phyloP scores from a whole-genome alignment of 1,284 basidiomycete species.

The Rhodotorula sp. region DNA sequence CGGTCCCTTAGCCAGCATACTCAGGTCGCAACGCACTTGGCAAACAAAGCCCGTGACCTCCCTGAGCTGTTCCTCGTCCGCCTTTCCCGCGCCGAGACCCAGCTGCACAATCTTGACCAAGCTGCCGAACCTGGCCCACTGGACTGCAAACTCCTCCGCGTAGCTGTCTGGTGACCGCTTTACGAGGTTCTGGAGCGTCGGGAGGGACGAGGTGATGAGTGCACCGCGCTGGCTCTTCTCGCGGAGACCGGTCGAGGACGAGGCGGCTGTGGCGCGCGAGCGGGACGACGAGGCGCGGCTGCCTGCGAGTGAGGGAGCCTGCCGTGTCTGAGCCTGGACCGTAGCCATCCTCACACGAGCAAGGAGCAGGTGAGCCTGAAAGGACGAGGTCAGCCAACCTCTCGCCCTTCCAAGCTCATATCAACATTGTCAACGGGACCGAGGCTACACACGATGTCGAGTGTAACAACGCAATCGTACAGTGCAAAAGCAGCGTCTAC shows the following conservation, averaged over 20 bases:
- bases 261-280: background rate
- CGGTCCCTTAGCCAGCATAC: background rate
- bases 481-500: too few species aligned
- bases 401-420: too few species aligned
- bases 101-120: conserved; percentile 79
- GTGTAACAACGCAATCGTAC: too few species aligned
- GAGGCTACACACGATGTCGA: too few species aligned
- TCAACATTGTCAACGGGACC: too few species aligned
- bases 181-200: conserved; percentile 87
- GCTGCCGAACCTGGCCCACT: conserved; percentile 95
- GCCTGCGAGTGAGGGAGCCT: conserved; percentile 7
- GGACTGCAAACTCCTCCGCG: conserved; percentile 95
- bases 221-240: conserved; percentile 43
- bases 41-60: conserved; percentile 83
- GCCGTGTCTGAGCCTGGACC: background rate
- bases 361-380: background rate
- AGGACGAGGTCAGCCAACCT: background rate
- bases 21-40: conserved; percentile 57
- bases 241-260: conserved; percentile 14
- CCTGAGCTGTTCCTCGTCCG: conserved; percentile 71
- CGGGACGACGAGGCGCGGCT: conserved; percentile 4
- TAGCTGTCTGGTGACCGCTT: conserved; percentile 86
- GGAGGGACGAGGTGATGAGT: conserved; percentile 58
- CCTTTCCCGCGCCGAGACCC: conserved; percentile 54
- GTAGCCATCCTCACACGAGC: conserved; percentile 1